Base-by-base conservation (phyloP, 2,329 filamentous ascomycete genomes). In the Clonostachys solani region DNA sequence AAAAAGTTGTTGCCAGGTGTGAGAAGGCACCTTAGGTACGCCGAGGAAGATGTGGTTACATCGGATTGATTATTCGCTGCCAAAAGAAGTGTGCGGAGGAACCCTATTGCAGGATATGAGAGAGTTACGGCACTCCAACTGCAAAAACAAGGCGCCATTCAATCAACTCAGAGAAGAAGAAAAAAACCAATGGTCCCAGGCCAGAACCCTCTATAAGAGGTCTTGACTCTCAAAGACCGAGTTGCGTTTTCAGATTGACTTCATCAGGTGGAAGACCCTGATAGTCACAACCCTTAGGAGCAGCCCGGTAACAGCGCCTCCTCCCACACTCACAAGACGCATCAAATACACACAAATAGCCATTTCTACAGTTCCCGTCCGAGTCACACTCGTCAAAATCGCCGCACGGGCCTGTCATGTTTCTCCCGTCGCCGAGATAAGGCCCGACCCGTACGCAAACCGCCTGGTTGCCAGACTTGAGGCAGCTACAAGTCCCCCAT, bases 281-380 rank as follows among this genome's bases (percentile, higher is more conserved):
- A 37, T 41, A 44, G 8, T 46, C 41, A 23, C 50, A 52, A 15
- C 52, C 52, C 15, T 23, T 18, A 17, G 50, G 45, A 33, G 47
- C 52, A 19, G 49, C 52, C 23, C 17, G 37, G 44, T 54, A 52
- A 43, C 52, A 56, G 2, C 52, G 49, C 29, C 45, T 49, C 47
- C 49, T 52, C 6, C 54, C 52, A 38, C 54, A 55, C 42, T 16
- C 29, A 42, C 52, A 56, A 15, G 52, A 52, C 15, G 42, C 50
- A 38, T 54, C 50, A 45, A 44, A 54, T 35, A 54, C 50, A 33
- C 51, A 56, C 17, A 52, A 16, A 41, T 49, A 15, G 33, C 50
- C 47, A 16, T 29, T 34, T 7, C 46, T 44, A 18, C 54, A 56
- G 10, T 35, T 41, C 16, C 41, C 48, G 18, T 51, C 44, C 12